Percentiles rank a stretch among this genome's conserved stretches.
Evolutionary conservation across 1,139 yeast species (phyloP).

Genomic region (Meyerozyma carpophila): DNA sequence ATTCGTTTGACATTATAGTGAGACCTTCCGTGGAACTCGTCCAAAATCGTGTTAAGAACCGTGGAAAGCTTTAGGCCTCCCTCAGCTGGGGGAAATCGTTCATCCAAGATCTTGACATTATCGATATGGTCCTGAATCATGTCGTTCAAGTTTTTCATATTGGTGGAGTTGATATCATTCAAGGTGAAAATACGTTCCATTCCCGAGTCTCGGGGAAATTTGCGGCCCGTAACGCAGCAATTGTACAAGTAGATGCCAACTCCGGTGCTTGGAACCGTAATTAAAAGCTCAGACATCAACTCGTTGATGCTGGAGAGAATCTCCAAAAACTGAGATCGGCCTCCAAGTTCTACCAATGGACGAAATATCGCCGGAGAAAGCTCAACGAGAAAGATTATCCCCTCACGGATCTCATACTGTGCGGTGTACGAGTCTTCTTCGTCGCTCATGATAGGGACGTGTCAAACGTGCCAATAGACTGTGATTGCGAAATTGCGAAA

Average conservation of each 20-base stretch:
- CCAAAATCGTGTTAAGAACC: conserved; percentile 28
- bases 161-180: conserved; percentile 31
- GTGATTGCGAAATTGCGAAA: not conserved
- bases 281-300: conserved; percentile 52
- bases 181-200: conserved; percentile 28
- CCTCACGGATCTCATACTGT: conserved; percentile 56
- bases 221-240: conserved; percentile 25
- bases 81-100: conserved; percentile 11
- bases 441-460: not conserved
- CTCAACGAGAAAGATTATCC: conserved; percentile 58
- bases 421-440: conserved; percentile 10
- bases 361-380: conserved; percentile 45
- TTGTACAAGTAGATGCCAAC: conserved; percentile 63
- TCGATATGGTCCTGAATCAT: conserved; percentile 24
- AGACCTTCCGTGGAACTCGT: conserved; percentile 26
- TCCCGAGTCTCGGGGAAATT: conserved; percentile 24
- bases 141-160: conserved; percentile 36
- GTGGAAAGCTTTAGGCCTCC: conserved; percentile 17
- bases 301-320: conserved; percentile 51
- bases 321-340: conserved; percentile 41
- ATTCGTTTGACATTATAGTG: conserved; percentile 32
- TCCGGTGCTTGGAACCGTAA: conserved; percentile 58
- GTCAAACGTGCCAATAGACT: not conserved
- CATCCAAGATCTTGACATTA: conserved; percentile 12
- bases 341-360: conserved; percentile 28